Percentiles rank a stretch among this genome's conserved stretches.
Evolutionary conservation across 2,329 filamentous ascomycete species (phyloP).

Genomic region (Aspergillus fumigatiaffinis): DNA sequence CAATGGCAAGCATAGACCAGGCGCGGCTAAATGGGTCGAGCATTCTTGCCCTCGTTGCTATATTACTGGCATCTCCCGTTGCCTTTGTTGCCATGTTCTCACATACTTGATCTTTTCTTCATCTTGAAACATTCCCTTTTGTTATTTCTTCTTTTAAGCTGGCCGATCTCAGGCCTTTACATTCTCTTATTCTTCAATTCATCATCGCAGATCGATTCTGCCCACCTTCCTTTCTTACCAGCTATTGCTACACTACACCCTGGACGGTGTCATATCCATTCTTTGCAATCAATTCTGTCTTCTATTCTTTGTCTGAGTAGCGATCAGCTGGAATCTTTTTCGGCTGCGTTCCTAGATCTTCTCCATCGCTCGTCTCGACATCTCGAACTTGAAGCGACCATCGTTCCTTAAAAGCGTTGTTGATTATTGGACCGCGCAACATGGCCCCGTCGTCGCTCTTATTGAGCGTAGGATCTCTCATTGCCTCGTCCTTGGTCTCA

Average conservation of each 20-base stretch:
- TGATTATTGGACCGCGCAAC: neutral
- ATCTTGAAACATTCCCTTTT: neutral
- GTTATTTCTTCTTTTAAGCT: neutral
- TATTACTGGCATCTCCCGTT: neutral
- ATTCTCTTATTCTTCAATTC: neutral
- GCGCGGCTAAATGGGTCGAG: neutral
- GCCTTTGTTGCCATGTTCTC: neutral
- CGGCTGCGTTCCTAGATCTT: neutral
- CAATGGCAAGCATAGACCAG: neutral
- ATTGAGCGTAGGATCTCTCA: slow-evolving; percentile 29
- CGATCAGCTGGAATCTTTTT: neutral
- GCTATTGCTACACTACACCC: neutral
- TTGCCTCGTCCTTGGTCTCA: slow-evolving; percentile 24
- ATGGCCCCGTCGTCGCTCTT: slow-evolving; percentile 29
- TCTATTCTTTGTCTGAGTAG: neutral
- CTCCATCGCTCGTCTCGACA: neutral
- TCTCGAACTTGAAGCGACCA: neutral
- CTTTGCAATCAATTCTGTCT: neutral
- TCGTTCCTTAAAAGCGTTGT: neutral
- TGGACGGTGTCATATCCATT: neutral
- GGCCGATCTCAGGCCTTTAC: neutral
- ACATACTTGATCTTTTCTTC: neutral
- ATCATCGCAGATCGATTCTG: neutral
- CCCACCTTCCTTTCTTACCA: neutral
- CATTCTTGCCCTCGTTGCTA: neutral